A percentile compares a stretch with the other conserved stretches of the same genome.
phyloP scores from a whole-genome alignment of 2,329 filamentous ascomycete genomes.

The Scedosporium aurantiacum region DNA sequence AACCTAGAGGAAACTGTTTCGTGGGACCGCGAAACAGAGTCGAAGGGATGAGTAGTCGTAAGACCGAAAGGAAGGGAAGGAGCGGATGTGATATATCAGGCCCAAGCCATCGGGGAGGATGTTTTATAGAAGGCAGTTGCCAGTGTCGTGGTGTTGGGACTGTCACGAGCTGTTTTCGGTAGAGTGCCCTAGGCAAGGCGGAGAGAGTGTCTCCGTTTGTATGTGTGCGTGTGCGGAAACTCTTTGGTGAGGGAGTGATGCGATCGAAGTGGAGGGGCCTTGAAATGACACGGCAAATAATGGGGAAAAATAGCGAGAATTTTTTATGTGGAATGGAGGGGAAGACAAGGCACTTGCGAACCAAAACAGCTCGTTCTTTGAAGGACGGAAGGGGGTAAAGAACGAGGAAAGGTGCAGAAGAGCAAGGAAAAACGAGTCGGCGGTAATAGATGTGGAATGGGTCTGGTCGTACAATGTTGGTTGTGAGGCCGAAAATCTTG shows the following conservation, averaged over 20 bases:
- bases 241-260: too few relatives aligned
- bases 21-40: neutral
- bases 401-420: neutral
- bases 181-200: too few relatives aligned
- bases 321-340: neutral
- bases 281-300: neutral
- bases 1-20: neutral
- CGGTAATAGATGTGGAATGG: neutral
- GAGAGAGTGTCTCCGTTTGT: too few relatives aligned
- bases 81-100: neutral
- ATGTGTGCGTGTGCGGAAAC: too few relatives aligned
- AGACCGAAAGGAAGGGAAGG: neutral
- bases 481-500: constrained; percentile 1
- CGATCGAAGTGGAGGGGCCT: neutral
- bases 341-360: neutral
- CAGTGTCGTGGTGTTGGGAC: neutral
- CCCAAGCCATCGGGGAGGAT: neutral
- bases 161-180: too few relatives aligned
- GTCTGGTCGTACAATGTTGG: neutral
- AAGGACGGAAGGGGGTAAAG: neutral
- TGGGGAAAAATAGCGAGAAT: neutral
- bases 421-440: neutral
- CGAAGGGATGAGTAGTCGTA: neutral
- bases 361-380: neutral
- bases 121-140: neutral